Conservation (phyloP, 169 alveolate species). For the Cryptosporidium meleagridis region DNA sequence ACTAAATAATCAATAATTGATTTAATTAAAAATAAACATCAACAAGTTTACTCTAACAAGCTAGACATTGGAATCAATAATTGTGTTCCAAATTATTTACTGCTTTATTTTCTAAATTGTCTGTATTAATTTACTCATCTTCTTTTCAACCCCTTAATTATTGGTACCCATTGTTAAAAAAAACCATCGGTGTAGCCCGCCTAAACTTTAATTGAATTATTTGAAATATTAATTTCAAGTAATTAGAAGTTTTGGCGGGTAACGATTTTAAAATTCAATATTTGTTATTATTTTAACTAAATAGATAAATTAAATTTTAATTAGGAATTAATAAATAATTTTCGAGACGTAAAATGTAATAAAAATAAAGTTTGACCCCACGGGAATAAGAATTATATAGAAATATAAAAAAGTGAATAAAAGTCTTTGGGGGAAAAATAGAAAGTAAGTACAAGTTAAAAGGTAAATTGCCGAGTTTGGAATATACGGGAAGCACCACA, state of each 20-base stretch:
- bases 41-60: no score
- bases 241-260: background rate
- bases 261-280: background rate
- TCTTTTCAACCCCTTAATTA: background rate
- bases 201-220: background rate
- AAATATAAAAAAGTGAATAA: background rate
- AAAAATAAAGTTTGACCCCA: background rate
- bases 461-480: background rate
- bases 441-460: background rate
- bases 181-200: background rate
- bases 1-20: background rate
- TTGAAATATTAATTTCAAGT: background rate
- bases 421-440: background rate
- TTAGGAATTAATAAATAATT: background rate
- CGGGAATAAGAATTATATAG: background rate
- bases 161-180: no score
- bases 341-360: constrained; percentile 14
- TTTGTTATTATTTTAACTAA: no score
- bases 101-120: no score
- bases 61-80: no score
- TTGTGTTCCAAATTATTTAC: background rate
- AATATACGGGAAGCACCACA: background rate
- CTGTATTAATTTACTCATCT: background rate
- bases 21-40: background rate
- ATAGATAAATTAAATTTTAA: no score